phyloP scores from a whole-genome alignment of 305 asterid species.

The Fraxinus xanthoxyloides region DNA sequence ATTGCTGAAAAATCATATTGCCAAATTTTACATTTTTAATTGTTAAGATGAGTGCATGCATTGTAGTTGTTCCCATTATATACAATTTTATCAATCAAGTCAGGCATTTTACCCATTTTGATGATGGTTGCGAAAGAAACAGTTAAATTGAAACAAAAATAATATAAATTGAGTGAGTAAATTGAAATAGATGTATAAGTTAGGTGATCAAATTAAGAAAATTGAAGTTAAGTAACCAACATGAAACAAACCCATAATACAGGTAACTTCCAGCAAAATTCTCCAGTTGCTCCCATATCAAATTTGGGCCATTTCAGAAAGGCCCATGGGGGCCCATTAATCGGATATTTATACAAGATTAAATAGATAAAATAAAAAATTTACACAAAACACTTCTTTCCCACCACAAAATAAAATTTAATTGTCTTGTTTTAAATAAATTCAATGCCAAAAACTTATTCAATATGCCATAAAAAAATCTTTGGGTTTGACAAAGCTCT shows the following conservation, averaged over 20 bases:
- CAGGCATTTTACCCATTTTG: background rate
- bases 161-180: background rate
- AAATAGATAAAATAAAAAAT: background rate
- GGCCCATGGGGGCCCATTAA: background rate
- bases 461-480: constrained; percentile 16
- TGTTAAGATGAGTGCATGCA: background rate
- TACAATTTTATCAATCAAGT: background rate
- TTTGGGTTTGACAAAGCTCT: too few relatives aligned
- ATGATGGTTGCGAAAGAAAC: background rate
- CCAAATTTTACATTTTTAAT: background rate
- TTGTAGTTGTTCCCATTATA: background rate
- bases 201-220: background rate
- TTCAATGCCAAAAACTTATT: background rate
- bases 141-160: too few relatives aligned
- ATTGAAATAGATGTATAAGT: background rate
- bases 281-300: background rate
- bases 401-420: background rate
- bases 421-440: background rate
- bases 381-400: background rate
- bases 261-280: background rate
- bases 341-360: background rate
- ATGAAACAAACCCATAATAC: background rate
- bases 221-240: background rate
- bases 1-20: background rate
- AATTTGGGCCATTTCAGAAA: background rate